Percentiles rank a stretch among this genome's conserved stretches.
These are phyloP conservation scores for Plectosphaerella plurivora DNA, from an alignment of 2,329 filamentous ascomycete species.

Conservation along the genomic window DNA sequence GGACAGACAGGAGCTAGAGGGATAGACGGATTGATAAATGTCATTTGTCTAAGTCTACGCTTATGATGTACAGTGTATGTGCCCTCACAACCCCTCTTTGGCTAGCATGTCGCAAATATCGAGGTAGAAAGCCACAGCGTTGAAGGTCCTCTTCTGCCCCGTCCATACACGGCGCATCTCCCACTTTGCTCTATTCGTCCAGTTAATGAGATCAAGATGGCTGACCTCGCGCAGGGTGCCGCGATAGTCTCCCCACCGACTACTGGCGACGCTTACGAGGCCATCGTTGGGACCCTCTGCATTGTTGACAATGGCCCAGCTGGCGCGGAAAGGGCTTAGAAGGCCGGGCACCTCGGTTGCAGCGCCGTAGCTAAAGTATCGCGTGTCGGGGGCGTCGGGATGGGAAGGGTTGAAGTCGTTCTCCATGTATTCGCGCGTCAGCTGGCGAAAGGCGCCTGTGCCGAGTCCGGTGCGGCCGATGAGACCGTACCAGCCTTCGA, in stretches of 20 bases:
- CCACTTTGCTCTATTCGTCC: constrained; percentile 58
- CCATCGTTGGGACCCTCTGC: constrained; percentile 61
- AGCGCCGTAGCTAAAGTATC: constrained; percentile 61
- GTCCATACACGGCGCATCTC: constrained; percentile 45
- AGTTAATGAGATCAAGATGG: constrained; percentile 64
- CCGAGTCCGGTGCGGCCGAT: constrained; percentile 48
- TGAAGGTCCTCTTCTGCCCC: constrained; percentile 55
- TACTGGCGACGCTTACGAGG: constrained; percentile 61
- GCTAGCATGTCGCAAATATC: constrained; percentile 67
- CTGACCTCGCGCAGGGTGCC: constrained; percentile 58
- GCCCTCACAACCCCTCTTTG: constrained; percentile 48
- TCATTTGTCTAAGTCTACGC: too few relatives aligned
- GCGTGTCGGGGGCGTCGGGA: constrained; percentile 45
- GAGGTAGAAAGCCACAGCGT: constrained; percentile 64
- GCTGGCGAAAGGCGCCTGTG: constrained; percentile 56
- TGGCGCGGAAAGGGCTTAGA: constrained; percentile 58
- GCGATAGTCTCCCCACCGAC: constrained; percentile 59
- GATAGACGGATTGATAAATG: too few relatives aligned
- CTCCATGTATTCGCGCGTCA: constrained; percentile 55
- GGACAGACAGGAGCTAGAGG: not conserved
- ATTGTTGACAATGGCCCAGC: constrained; percentile 43
- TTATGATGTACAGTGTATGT: not conserved
- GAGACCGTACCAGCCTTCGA: constrained; percentile 51
- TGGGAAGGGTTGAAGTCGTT: constrained; percentile 55
- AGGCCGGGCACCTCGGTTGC: constrained; percentile 47